Conservation (phyloP, 1,284 basidiomycete genomes). For the Austroboletus sp. region DNA sequence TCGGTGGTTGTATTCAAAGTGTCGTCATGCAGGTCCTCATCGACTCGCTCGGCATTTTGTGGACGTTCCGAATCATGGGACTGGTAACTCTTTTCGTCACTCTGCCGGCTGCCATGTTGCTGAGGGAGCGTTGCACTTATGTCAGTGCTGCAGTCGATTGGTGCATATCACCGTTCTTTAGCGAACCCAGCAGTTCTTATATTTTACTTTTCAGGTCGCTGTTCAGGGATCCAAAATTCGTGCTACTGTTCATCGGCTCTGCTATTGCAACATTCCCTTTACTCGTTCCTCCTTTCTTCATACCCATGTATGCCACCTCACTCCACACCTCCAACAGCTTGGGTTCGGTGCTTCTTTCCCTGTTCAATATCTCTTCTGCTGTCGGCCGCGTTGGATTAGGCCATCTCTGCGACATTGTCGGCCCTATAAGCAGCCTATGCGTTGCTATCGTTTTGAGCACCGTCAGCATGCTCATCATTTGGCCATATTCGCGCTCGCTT, state of each 20-base stretch:
- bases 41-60: slow-evolving; percentile 27
- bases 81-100: slow-evolving; percentile 24
- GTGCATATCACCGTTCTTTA: not conserved
- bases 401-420: slow-evolving; percentile 27
- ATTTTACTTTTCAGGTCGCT: slow-evolving; percentile 22
- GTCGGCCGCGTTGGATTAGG: slow-evolving; percentile 30
- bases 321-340: slow-evolving; percentile 24
- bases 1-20: slow-evolving; percentile 29
- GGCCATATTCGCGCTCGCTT: slow-evolving; percentile 30
- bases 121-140: slow-evolving; percentile 24
- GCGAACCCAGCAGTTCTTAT: not conserved
- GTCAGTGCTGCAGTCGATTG: not conserved
- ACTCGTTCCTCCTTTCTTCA: slow-evolving; percentile 24
- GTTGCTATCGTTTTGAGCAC: slow-evolving; percentile 26
- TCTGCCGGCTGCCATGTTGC: slow-evolving; percentile 28
- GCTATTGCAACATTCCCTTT: slow-evolving; percentile 33
- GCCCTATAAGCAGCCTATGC: slow-evolving; percentile 28
- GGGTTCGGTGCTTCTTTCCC: slow-evolving; percentile 26
- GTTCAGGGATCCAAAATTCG: slow-evolving; percentile 32
- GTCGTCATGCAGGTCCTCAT: slow-evolving; percentile 29
- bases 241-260: slow-evolving; percentile 30
- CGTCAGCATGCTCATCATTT: slow-evolving; percentile 30
- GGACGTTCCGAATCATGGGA: slow-evolving; percentile 32
- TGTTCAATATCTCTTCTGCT: slow-evolving; percentile 33
- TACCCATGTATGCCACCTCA: slow-evolving; percentile 31